These are phyloP conservation scores for Gamarada debralockiae DNA, from an alignment of 495 filamentous ascomycete genomes.

Conservation along the genomic window DNA sequence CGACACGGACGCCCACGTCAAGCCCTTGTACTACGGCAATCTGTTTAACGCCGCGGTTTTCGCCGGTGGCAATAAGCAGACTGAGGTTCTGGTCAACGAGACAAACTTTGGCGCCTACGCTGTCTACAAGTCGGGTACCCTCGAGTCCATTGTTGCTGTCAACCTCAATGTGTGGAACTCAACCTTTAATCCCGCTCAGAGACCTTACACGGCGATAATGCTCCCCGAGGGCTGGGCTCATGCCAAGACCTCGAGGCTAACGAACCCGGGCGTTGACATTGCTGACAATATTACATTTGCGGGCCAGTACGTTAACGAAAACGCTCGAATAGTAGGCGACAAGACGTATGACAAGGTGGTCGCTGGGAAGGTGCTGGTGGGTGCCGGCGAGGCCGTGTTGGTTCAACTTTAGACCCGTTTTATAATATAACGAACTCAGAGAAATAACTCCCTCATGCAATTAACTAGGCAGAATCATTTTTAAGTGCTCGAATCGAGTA, in stretches of 20 bases:
- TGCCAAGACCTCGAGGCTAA: constrained; percentile 3
- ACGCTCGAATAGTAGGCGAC: constrained; percentile 12
- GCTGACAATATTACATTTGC: constrained; percentile 15
- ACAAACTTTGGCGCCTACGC: constrained; percentile 19
- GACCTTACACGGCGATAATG: constrained; percentile 11
- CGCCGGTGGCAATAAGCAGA: constrained; percentile 23
- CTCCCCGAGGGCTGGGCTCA: constrained; percentile 1
- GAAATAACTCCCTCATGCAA: too few species aligned
- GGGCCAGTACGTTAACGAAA: constrained; percentile 7
- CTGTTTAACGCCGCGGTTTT: constrained; percentile 17
- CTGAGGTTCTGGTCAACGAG: constrained; percentile 19
- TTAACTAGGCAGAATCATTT: too few species aligned
- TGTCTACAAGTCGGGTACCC: constrained; percentile 12
- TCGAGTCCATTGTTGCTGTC: constrained; percentile 7
- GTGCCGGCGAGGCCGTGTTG: constrained; percentile 16
- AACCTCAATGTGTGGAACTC: constrained; percentile 21
- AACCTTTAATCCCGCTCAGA: background rate
- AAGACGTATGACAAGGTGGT: constrained; percentile 6
- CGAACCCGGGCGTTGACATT: constrained; percentile 15
- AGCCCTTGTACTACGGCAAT: constrained; percentile 25
- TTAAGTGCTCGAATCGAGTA: too few species aligned
- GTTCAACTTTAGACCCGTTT: background rate
- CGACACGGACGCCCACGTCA: constrained; percentile 5
- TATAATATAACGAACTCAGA: too few species aligned
- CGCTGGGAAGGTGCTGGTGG: constrained; percentile 9